These are phyloP conservation scores for Colletotrichum sp. DNA, from an alignment of 2,329 filamentous ascomycete genomes.

Conservation along the genomic window DNA sequence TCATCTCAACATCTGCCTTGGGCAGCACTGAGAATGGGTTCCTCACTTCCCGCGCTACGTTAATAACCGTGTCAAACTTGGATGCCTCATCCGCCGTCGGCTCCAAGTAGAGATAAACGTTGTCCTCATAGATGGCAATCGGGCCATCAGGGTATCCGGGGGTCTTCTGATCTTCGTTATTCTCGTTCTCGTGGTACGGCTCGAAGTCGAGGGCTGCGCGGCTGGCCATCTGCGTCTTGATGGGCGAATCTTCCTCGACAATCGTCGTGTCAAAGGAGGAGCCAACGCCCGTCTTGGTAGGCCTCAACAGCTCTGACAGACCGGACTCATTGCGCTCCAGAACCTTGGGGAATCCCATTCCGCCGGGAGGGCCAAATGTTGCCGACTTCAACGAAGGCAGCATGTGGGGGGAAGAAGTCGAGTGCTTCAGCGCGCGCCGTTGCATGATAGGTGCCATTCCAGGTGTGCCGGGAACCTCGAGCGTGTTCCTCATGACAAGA, in stretches of 20 bases:
- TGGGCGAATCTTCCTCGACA: conserved; percentile 62
- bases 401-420: conserved; percentile 72
- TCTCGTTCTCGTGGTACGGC: conserved; percentile 69
- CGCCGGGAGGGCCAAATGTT: conserved; percentile 64
- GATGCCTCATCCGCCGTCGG: conserved; percentile 79
- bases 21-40: conserved; percentile 68
- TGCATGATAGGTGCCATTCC: conserved; percentile 64
- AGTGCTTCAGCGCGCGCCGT: conserved; percentile 69
- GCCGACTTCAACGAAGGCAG: conserved; percentile 63
- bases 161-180: conserved; percentile 80
- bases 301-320: conserved; percentile 62
- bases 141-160: conserved; percentile 84
- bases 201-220: conserved; percentile 63
- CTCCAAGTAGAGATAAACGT: conserved; percentile 81
- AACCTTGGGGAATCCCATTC: conserved; percentile 69
- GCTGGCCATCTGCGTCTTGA: conserved; percentile 67
- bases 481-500: conserved; percentile 51
- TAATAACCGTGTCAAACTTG: conserved; percentile 82
- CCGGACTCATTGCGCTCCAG: conserved; percentile 65
- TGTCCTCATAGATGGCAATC: conserved; percentile 80
- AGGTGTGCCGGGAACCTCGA: conserved; percentile 63
- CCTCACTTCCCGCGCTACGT: conserved; percentile 81
- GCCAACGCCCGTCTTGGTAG: conserved; percentile 48
- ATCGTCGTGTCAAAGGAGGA: conserved; percentile 48
- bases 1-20: conserved; percentile 31